Evolutionary conservation across 192 early-diverging fungal species (phyloP).

Genomic region (Podila clonocystis): DNA sequence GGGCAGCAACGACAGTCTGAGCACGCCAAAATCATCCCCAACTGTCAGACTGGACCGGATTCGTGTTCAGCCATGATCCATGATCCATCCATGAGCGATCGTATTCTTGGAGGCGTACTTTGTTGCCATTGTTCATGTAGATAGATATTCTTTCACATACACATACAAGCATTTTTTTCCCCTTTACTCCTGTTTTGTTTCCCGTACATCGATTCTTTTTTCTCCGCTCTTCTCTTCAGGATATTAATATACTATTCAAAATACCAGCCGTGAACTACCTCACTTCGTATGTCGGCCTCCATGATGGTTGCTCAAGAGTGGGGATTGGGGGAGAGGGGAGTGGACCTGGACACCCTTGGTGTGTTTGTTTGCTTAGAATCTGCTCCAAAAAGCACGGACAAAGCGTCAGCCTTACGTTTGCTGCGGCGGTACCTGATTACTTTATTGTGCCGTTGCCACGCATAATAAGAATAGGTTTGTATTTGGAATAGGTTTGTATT

Average conservation of each 20-base stretch:
- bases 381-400: too few relatives aligned
- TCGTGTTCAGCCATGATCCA: constrained; percentile 8
- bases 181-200: neutral
- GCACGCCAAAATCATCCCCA: constrained; percentile 18
- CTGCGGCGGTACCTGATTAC: too few relatives aligned
- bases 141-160: neutral
- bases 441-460: too few relatives aligned
- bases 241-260: neutral
- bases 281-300: neutral
- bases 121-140: neutral
- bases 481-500: neutral
- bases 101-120: neutral
- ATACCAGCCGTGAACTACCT: neutral
- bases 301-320: neutral
- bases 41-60: constrained; percentile 41
- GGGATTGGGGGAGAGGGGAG: too few relatives aligned
- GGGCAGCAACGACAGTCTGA: constrained; percentile 34
- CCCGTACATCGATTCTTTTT: neutral
- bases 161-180: neutral
- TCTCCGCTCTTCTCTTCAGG: neutral
- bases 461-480: neutral
- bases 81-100: neutral
- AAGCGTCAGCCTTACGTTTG: too few relatives aligned
- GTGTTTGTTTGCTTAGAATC: too few relatives aligned
- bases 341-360: too few relatives aligned